Base-by-base conservation (phyloP, 495 filamentous ascomycete genomes). In the Xylaria telfairii region DNA sequence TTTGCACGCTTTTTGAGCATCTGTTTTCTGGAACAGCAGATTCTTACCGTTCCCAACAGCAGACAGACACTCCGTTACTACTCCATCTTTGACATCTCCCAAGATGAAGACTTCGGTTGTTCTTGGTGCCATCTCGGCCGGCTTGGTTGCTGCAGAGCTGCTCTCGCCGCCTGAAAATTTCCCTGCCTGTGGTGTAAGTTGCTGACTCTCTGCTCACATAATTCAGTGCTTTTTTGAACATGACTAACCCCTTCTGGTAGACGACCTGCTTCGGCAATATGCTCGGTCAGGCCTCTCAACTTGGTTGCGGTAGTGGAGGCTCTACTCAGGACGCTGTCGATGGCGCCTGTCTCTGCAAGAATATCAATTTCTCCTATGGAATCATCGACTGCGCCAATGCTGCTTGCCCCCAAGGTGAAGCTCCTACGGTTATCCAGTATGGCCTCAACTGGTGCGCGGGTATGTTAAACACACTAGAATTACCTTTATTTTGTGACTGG, bases 341-440 rank as follows among this genome's bases (percentile, higher is more conserved):
- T 79, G 65, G 86, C 44, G 74, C 76, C 46, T 97, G 93, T 84
- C 87, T 95, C 57, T 97, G 93, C 88, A 84, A 81, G 49, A 87
- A 87, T 70, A 60, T 74, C 46, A 75, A 93, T 86, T 96, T 94
- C 80, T 78, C 80, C 70, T 92, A 89, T 76, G 93, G 93, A 76
- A 84, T 97, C 70, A 90, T 88, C 59, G 93, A 97, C 82, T 97
- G 93, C 86, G 87, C 92, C 63, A 79, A 82, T 67, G 79, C 91
- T 81, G 85, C 87, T 62, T 96, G 93, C 84, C 65, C 75, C 41
- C 70, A 77, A 8, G 69, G 69, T n/a, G 65, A 71, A 2, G 78
- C 79, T 60, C 69, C 76, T 49, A 67, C 70, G 17, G 77, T 76
- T 47, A 76, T 84, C 71, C 30, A 68, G 51, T 83, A 79, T 69